These are phyloP conservation scores for Torulaspora quercuum DNA, from an alignment of 805 yeast genomes.

Conservation along the genomic window DNA sequence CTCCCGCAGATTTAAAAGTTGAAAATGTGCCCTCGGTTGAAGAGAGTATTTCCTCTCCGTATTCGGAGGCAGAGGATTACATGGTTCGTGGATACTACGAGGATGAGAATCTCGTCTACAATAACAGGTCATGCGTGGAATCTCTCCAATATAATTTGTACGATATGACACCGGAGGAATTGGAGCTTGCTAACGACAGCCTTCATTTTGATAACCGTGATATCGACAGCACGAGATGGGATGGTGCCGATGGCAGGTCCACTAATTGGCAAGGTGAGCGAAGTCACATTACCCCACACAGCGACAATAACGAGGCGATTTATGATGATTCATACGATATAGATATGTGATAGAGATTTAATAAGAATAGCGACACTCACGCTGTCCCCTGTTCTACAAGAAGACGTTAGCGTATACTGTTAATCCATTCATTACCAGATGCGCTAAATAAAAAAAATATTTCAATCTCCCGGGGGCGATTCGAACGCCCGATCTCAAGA, in stretches of 20 bases:
- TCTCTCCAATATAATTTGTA: conserved; percentile 24
- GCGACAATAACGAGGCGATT: conserved; percentile 6
- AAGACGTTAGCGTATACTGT: background rate
- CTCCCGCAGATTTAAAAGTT: conserved; percentile 9
- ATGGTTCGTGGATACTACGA: conserved; percentile 28
- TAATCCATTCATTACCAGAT: too few relatives aligned
- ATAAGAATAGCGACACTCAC: background rate
- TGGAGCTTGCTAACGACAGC: conserved; percentile 13
- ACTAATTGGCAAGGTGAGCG: too few relatives aligned
- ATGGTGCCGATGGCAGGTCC: too few relatives aligned
- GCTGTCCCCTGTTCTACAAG: background rate
- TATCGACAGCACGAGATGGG: too few relatives aligned
- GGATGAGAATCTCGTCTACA: conserved; percentile 5
- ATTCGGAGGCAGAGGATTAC: conserved; percentile 31
- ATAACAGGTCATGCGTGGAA: conserved; percentile 11
- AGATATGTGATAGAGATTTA: conserved; percentile 12
- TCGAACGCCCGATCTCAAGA: conserved; percentile 40
- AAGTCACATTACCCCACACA: too few relatives aligned
- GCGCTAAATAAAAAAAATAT: conserved; percentile 20
- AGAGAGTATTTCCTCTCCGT: conserved; percentile 14
- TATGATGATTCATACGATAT: conserved; percentile 14
- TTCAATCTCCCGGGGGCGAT: conserved; percentile 39
- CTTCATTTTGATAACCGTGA: too few relatives aligned
- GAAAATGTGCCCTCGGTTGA: background rate
- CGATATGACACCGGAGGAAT: conserved; percentile 26